These are phyloP conservation scores for Periconia sp. DNA, from an alignment of 2,329 filamentous ascomycete genomes.

Conservation along the genomic window DNA sequence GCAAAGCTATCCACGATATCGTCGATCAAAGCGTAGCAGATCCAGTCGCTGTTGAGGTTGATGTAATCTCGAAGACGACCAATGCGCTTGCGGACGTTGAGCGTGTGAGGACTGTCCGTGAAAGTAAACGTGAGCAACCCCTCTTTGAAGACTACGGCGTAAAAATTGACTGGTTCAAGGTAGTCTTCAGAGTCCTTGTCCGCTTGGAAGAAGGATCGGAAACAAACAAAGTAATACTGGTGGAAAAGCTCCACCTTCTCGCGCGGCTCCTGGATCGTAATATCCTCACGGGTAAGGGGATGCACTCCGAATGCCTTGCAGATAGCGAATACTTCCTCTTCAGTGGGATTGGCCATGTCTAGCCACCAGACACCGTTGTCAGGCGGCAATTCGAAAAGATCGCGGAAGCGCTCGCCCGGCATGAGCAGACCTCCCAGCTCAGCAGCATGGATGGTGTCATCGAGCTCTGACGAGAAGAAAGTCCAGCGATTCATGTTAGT, in stretches of 20 bases:
- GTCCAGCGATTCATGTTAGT: constrained; percentile 77
- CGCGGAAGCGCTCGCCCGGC: constrained; percentile 86
- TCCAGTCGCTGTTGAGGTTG: constrained; percentile 94
- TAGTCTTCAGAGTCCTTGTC: constrained; percentile 81
- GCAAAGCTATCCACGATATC: constrained; percentile 97
- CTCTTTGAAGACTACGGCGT: constrained; percentile 95
- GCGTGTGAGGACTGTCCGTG: constrained; percentile 82
- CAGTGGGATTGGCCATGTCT: constrained; percentile 87
- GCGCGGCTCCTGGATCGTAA: constrained; percentile 90
- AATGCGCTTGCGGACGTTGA: constrained; percentile 89
- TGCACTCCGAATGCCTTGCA: constrained; percentile 96
- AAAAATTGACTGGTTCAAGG: constrained; percentile 93
- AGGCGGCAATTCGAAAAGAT: constrained; percentile 75
- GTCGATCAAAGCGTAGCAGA: constrained; percentile 98
- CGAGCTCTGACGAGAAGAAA: constrained; percentile 94
- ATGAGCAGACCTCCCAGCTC: constrained; percentile 88
- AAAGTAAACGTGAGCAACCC: constrained; percentile 96
- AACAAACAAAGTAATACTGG: constrained; percentile 97
- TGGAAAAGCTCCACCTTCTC: constrained; percentile 99
- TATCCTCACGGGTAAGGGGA: constrained; percentile 94
- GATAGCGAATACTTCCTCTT: constrained; percentile 85
- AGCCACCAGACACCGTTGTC: constrained; percentile 97
- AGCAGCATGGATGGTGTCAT: constrained; percentile 89
- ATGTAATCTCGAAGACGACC: constrained; percentile 93
- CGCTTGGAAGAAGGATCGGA: constrained; percentile 88